phyloP scores from a whole-genome alignment of 2,329 filamentous ascomycete species.

The Coccinonectria pachysandricola region DNA sequence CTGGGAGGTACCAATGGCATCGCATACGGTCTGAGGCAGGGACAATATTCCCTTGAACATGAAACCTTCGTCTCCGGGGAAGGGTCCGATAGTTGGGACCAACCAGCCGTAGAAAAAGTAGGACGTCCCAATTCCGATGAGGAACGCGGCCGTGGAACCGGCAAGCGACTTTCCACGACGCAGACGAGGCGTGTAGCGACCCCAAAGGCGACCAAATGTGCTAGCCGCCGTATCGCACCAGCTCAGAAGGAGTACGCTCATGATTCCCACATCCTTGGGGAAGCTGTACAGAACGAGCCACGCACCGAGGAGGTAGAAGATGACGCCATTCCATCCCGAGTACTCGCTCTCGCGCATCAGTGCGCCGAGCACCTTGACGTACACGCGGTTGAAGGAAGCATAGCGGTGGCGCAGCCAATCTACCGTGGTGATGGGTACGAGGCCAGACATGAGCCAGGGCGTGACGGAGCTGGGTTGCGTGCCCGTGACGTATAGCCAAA shows the following conservation, averaged over 20 bases:
- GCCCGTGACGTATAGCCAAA: slow-evolving; percentile 74
- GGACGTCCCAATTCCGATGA: slow-evolving; percentile 74
- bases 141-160: slow-evolving; percentile 73
- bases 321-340: slow-evolving; percentile 88
- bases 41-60: slow-evolving; percentile 72
- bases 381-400: slow-evolving; percentile 72
- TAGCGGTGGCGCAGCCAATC: slow-evolving; percentile 80
- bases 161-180: slow-evolving; percentile 85
- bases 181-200: slow-evolving; percentile 76
- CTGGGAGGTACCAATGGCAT: slow-evolving; percentile 50
- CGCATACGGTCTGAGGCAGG: slow-evolving; percentile 52
- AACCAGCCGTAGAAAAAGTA: slow-evolving; percentile 82
- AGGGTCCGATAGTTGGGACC: slow-evolving; percentile 56
- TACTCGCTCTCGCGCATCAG: slow-evolving; percentile 97
- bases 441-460: slow-evolving; percentile 67
- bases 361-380: slow-evolving; percentile 74
- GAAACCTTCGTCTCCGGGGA: slow-evolving; percentile 57
- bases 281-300: slow-evolving; percentile 80
- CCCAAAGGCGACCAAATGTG: slow-evolving; percentile 85
- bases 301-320: slow-evolving; percentile 88
- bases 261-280: slow-evolving; percentile 85
- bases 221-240: slow-evolving; percentile 98
- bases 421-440: slow-evolving; percentile 74
- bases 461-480: slow-evolving; percentile 69
- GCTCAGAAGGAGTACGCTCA: slow-evolving; percentile 80